Base-by-base conservation (phyloP, 306 rosid genomes). In the Sindora glabra region DNA sequence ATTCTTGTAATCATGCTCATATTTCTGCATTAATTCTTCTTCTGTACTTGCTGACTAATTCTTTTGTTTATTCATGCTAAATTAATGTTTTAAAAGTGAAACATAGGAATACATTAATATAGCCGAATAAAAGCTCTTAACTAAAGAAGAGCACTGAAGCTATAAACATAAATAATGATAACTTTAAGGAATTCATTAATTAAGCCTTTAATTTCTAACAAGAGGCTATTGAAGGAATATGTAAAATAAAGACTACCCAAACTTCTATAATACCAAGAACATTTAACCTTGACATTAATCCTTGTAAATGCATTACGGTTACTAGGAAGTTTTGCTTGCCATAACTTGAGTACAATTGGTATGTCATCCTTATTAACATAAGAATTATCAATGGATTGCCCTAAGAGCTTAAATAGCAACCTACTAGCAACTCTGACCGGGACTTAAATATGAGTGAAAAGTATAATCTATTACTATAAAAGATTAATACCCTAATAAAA, bases 371-470 rank as follows among this genome's bases (percentile, higher is more conserved):
- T 97, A 5, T 86, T 74, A 27, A 72, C 81, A 63, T 67, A 72
- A 45, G 99, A 97, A 89, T 84, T 83, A 46, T 97, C 97, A 3
- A 68, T 90, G 0, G 97, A 89, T 62, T 94, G 97, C 66, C 99
- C 99, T 80, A 94, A 74, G 21, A 94, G 90, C 80, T 94, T 97
- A 76, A 94, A 94, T 56, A 89, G 65, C 67, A 94, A 73, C 32
- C 99, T 96, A 38, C 89, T 96, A 6, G 99, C 95, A 62, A 84
- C 99, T 74, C 99, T 76, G 54, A 92, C 99, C 6, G 99, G 99
- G 56, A 94, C 95, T 97, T 77, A 30, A 38, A 38, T 59, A 38
- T 18, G 72, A 68, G 72, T 56, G 59, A 55, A 42, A 17, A 51
- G 17, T n/a, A n/a, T n/a, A n/a, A n/a, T 52, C 61, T 68, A 27